Base-by-base conservation (phyloP, 2,329 filamentous ascomycete species). In the Pezicula radicicola region DNA sequence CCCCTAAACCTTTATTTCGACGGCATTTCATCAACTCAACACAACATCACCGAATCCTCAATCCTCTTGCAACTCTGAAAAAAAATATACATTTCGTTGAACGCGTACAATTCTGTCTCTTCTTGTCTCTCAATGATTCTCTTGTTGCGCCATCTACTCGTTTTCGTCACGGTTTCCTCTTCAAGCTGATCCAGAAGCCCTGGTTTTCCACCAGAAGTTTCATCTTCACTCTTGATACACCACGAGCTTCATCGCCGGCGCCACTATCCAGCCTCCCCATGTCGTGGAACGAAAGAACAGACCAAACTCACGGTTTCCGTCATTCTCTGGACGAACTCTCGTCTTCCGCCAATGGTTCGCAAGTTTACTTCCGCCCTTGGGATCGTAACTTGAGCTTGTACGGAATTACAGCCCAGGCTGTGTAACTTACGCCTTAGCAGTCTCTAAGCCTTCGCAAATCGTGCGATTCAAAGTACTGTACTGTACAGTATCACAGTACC, bases 221-320 rank as follows among this genome's bases (percentile, higher is more conserved):
- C 61, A 63, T 61, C 58, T 54, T 46, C 59, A 54, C 48, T 55
- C 54, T 51, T 62, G 60, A 58, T 54, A 63, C 61, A 56, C 49
- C 43, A 27, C 44, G 48, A 55, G 60, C 59, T 56, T 63, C 60
- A 63, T 44, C 39, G 28, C 27, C 42, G 53, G 51, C 60, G 59
- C 60, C 57, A 57, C 58, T 19, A 50, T 40, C 40, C 30, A 25
- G 16, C 27, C n/a, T 37, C 50, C 33, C 10, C 21, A 37, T 45
- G 27, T 28, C 42, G 16, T 28, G 46, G 44, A 49, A 52, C 6
- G 47, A 48, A 18, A 19, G 48, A 47, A 28, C 36, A 33, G 27
- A 27, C 48, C 41, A 27, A 33, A 46, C 12, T 39, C 33, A 28
- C 19, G 36, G 37, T 25, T 21, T 36, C 35, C 46, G 41, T 28